Evolutionary conservation across 495 filamentous ascomycete genomes (phyloP), one percentile per base, ranked within the genome.

Genomic region (Clohesyomyces aquaticus): DNA sequence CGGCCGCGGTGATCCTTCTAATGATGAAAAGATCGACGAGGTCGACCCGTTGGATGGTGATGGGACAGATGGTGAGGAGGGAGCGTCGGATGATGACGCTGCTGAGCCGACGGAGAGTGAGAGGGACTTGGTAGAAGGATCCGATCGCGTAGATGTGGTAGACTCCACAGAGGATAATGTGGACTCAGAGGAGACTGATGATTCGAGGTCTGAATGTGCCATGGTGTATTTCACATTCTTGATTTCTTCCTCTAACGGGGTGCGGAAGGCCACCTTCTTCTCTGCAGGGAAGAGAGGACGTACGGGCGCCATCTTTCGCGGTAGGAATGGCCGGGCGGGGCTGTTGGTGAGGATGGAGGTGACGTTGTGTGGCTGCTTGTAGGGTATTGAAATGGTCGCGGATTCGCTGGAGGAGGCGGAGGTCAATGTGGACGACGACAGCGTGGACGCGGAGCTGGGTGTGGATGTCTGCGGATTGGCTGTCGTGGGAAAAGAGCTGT

Each of bases 221-320:
- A 80, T 70, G 19, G 79, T 83, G 67, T 82, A 86, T 61, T 68
- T 76, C 16, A 76, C 74, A 0, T 76, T 86, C 54, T 71, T 73
- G 63, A 86, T 83, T 50, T 84, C 82, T 62, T 85, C 83, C 45
- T 82, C 81, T 9, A 86, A 69, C 23, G 78, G 78, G 14, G 72
- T 71, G 0, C 81, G 78, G 67, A 82, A 86, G 55, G 74, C 77
- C 32, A 86, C 83, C 68, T 77, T 76, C 73, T 85, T 86, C 71
- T 79, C 77, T n/a, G 80, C 72, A 18, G 83, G 82, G 66, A 85
- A 85, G 59, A 84, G 77, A 10, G 82, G 77, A 26, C 82, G 77
- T 28, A 65, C 73, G 35, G 78, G 69, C 23, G 80, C 75, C 65
- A 68, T 67, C 57, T 61, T 71, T 1, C 63, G 63, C 25, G 75